Evolutionary conservation across 2,329 filamentous ascomycete genomes (phyloP).

Genomic region (Coniochaeta ligniaria): DNA sequence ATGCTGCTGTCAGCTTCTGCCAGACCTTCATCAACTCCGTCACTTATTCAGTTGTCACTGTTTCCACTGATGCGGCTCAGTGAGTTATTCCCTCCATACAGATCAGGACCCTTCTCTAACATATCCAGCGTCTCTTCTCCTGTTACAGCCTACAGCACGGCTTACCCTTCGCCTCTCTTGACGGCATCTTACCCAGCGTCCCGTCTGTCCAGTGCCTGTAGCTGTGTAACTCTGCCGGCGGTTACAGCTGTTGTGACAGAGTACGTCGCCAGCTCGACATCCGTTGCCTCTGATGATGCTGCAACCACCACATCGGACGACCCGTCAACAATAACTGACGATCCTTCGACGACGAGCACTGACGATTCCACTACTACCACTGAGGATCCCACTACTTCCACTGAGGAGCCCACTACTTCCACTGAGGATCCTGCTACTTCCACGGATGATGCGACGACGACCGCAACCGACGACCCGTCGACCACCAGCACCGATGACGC

Average conservation of each 20-base stretch:
- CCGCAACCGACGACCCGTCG: not conserved
- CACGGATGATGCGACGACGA: not conserved
- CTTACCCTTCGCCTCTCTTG: not conserved
- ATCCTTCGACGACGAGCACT: not conserved
- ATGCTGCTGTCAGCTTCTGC: slow-evolving; percentile 1
- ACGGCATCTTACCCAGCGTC: not conserved
- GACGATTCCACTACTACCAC: not conserved
- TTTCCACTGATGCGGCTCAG: slow-evolving; percentile 1
- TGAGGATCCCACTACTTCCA: not conserved
- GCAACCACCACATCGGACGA: not conserved
- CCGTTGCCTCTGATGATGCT: not conserved
- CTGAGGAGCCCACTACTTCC: not conserved
- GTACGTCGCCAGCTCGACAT: not conserved
- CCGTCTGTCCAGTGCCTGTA: slow-evolving; percentile 2
- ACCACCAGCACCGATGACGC: not conserved
- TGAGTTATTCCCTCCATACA: not conserved
- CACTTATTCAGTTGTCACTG: not conserved
- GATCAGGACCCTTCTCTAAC: not conserved
- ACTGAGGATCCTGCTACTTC: not conserved
- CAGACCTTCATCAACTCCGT: slow-evolving; percentile 4
- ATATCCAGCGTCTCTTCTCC: not conserved
- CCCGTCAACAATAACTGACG: not conserved
- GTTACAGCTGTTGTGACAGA: not conserved
- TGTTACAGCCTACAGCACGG: not conserved
- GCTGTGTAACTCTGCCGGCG: not conserved